Conservation (phyloP, 176 grass and related monocot species). For the Bonia amplexicaulis region DNA sequence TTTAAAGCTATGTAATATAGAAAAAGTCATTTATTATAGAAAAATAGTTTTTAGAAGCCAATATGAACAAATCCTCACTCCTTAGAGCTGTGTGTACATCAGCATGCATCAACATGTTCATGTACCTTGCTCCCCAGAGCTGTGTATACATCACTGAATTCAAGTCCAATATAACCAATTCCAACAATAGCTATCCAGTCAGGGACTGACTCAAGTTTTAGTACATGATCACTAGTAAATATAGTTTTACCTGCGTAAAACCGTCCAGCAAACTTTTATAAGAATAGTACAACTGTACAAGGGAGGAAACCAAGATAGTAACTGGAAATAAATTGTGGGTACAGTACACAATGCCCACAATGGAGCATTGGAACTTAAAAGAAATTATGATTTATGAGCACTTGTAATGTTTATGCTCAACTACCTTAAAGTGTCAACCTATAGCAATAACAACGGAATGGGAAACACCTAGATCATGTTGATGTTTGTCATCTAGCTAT, state of each 20-base stretch:
- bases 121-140: slow-evolving; percentile 80
- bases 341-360: background rate
- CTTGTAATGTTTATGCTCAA: background rate
- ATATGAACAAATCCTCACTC: too few species aligned
- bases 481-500: background rate
- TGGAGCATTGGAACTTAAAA: background rate
- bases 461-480: background rate
- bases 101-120: background rate
- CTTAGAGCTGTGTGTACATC: too few species aligned
- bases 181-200: slow-evolving; percentile 91
- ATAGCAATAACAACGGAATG: background rate
- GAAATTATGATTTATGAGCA: background rate
- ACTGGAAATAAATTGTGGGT: background rate
- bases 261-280: background rate
- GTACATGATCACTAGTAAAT: slow-evolving; percentile 85
- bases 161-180: slow-evolving; percentile 92
- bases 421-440: background rate
- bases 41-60: too few species aligned
- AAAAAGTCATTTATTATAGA: too few species aligned
- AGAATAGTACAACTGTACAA: slow-evolving; percentile 7
- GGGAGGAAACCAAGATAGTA: background rate
- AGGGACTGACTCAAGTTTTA: slow-evolving; percentile 82
- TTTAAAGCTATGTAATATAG: too few species aligned
- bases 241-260: slow-evolving; percentile 69
- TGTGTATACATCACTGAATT: slow-evolving; percentile 96